Evolutionary conservation across 2,329 filamentous ascomycete species (phyloP).

Genomic region (Cordyceps farinosa): DNA sequence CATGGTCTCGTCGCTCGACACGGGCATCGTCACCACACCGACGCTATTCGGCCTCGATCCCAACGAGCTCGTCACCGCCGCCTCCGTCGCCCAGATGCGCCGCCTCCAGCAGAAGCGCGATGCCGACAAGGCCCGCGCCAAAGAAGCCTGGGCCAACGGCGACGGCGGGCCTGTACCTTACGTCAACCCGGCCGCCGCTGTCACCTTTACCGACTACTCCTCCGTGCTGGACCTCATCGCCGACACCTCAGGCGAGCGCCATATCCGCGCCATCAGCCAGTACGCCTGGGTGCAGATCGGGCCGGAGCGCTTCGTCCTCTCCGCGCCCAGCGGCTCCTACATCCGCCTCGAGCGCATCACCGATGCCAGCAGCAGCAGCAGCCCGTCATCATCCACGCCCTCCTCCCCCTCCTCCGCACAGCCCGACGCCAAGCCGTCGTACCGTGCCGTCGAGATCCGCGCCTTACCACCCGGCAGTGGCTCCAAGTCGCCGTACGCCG

Average conservation of each 20-base stretch:
- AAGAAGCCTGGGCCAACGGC: slow-evolving; percentile 18
- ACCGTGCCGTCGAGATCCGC: slow-evolving; percentile 46
- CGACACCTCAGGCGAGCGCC: slow-evolving; percentile 72
- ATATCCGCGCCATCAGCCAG: slow-evolving; percentile 72
- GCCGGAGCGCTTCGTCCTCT: slow-evolving; percentile 67
- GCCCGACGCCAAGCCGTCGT: slow-evolving; percentile 26
- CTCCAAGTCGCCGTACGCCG: slow-evolving; percentile 59
- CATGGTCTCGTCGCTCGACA: slow-evolving; percentile 82
- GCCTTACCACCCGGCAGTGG: slow-evolving; percentile 39
- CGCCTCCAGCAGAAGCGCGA: slow-evolving; percentile 48
- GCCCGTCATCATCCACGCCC: background rate
- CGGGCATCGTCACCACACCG: slow-evolving; percentile 83
- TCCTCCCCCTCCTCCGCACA: background rate
- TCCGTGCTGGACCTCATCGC: slow-evolving; percentile 87
- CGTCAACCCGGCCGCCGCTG: slow-evolving; percentile 33
- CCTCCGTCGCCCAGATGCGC: slow-evolving; percentile 59
- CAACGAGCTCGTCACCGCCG: slow-evolving; percentile 66
- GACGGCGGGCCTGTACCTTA: slow-evolving; percentile 13
- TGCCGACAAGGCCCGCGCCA: slow-evolving; percentile 32
- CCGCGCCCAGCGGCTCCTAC: slow-evolving; percentile 60
- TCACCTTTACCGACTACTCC: slow-evolving; percentile 87
- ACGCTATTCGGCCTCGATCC: slow-evolving; percentile 93
- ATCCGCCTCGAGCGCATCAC: slow-evolving; percentile 47
- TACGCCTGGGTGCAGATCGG: slow-evolving; percentile 80
- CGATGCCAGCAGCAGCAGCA: slow-evolving; percentile 15